Conservation (phyloP, 176 grass and related monocot genomes). For the Alopecurus myosuroides region DNA sequence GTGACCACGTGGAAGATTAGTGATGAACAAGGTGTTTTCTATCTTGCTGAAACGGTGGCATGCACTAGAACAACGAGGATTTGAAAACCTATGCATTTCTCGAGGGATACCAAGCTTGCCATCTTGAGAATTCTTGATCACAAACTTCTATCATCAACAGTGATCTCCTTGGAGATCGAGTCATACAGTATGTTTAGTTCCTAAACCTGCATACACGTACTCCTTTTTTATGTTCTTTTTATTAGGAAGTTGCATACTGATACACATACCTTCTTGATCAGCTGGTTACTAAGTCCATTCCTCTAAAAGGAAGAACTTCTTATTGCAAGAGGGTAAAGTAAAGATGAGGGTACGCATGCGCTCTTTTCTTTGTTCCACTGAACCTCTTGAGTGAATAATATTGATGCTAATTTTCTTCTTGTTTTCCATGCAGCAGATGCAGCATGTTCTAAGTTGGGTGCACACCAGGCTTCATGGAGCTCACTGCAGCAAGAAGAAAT, state of each 20-base stretch:
- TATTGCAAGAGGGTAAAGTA: neutral
- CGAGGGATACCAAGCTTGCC: neutral
- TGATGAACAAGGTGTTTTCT: neutral
- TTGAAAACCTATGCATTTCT: neutral
- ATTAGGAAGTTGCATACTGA: neutral
- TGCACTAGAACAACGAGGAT: neutral
- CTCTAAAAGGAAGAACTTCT: neutral
- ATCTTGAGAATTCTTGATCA: neutral
- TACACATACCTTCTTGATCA: neutral
- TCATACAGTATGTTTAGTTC: neutral
- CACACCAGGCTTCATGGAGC: constrained; percentile 46
- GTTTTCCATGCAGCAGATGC: neutral
- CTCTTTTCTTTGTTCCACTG: neutral
- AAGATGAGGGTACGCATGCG: constrained; percentile 39
- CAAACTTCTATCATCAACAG: constrained; percentile 5
- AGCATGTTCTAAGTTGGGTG: constrained; percentile 57
- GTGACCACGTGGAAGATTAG: neutral
- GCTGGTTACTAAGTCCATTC: neutral
- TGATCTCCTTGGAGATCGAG: neutral
- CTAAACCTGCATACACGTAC: neutral
- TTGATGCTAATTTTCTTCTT: neutral
- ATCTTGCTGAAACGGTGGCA: neutral
- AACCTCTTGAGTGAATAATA: neutral
- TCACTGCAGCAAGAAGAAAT: constrained; percentile 28
- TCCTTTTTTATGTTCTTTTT: neutral